Evolutionary conservation across 1,284 basidiomycete species (phyloP).

Genomic region (Sutorius eximius): DNA sequence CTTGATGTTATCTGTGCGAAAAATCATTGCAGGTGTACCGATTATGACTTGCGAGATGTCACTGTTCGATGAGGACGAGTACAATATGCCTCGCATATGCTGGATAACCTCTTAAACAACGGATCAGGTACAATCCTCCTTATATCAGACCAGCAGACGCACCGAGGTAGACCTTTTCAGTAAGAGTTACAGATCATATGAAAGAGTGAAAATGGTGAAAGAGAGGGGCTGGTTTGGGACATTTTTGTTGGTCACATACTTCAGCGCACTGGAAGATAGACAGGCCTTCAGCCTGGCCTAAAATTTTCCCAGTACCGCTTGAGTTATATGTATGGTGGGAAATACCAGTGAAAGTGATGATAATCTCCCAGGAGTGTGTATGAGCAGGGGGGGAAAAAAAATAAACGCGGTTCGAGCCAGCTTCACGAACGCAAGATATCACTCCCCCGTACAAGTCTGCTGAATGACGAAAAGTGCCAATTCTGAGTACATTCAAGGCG

Average conservation of each 20-base stretch:
- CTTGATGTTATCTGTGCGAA: neutral
- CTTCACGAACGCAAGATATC: neutral
- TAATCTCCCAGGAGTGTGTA: neutral
- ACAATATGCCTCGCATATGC: neutral
- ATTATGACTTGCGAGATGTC: neutral
- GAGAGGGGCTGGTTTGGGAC: neutral
- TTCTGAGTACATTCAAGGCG: neutral
- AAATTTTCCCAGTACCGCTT: neutral
- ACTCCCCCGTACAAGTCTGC: neutral
- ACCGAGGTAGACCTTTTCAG: conserved; percentile 1
- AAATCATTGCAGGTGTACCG: neutral
- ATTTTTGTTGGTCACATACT: neutral
- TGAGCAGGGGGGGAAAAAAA: neutral
- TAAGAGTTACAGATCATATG: neutral
- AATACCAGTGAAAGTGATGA: conserved; percentile 2
- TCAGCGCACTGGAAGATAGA: neutral
- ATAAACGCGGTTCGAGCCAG: neutral
- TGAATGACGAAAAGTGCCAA: neutral
- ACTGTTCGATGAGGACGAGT: neutral
- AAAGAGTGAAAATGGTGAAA: neutral
- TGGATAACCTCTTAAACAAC: neutral
- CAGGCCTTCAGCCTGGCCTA: neutral
- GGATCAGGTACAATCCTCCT: neutral
- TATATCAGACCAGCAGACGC: neutral
- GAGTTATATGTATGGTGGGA: conserved; percentile 6